Percentiles rank a stretch among this genome's conserved stretches.
These are phyloP conservation scores for Chaetomiaceae sp. DNA, from an alignment of 2,329 filamentous ascomycete genomes.

Conservation along the genomic window DNA sequence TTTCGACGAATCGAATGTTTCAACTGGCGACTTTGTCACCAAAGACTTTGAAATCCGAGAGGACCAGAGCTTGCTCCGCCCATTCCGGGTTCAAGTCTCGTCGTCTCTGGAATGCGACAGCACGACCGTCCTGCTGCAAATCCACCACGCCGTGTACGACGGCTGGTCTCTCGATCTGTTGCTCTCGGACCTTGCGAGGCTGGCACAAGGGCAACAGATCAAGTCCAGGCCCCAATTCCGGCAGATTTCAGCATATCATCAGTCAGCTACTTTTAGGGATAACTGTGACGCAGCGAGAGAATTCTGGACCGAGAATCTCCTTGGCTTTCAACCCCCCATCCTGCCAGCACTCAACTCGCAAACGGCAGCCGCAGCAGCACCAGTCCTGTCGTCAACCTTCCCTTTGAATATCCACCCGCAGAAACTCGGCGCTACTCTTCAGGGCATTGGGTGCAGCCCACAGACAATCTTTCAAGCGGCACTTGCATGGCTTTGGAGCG, in stretches of 20 bases:
- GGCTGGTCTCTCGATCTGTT: conserved; percentile 87
- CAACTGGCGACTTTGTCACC: conserved; percentile 34
- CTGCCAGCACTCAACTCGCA: conserved; percentile 52
- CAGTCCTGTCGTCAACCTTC: conserved; percentile 10
- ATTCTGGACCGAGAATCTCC: conserved; percentile 68
- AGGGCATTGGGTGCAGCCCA: conserved; percentile 48
- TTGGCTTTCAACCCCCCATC: conserved; percentile 48
- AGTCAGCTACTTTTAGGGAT: conserved; percentile 24
- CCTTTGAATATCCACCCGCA: conserved; percentile 34
- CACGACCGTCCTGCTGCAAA: conserved; percentile 44
- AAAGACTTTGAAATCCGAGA: conserved; percentile 39
- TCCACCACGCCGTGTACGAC: conserved; percentile 86
- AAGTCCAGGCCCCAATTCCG: conserved; percentile 54
- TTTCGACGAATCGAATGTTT: conserved; percentile 42
- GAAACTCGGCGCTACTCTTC: conserved; percentile 36
- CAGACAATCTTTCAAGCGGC: conserved; percentile 75
- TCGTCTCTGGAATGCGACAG: conserved; percentile 14
- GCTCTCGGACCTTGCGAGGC: conserved; percentile 57
- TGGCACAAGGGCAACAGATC: conserved; percentile 38
- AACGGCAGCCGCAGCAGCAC: neutral
- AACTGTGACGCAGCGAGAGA: conserved; percentile 42
- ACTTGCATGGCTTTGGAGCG: conserved; percentile 60
- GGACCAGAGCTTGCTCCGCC: conserved; percentile 44
- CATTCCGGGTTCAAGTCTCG: conserved; percentile 58
- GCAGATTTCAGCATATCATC: conserved; percentile 51